These are phyloP conservation scores for Acrocalymma vagum DNA, from an alignment of 2,329 filamentous ascomycete genomes.

Conservation along the genomic window DNA sequence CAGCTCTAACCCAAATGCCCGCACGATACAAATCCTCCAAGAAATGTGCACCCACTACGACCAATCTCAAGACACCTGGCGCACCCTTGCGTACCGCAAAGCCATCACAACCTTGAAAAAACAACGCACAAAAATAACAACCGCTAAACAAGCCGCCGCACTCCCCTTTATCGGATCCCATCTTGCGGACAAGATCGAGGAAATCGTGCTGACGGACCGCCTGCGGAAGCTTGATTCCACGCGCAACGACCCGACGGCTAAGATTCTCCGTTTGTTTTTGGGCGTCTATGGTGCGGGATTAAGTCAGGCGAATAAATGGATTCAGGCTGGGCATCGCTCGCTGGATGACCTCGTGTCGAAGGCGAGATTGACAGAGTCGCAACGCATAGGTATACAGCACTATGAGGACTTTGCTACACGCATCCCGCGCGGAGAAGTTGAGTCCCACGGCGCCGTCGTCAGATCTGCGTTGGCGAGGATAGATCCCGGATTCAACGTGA, in stretches of 20 bases:
- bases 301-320: constrained; percentile 76
- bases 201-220: constrained; percentile 79
- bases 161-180: constrained; percentile 76
- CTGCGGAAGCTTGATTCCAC: constrained; percentile 78
- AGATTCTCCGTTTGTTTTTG: constrained; percentile 73
- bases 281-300: constrained; percentile 82
- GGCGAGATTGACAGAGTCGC: constrained; percentile 72
- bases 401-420: constrained; percentile 81
- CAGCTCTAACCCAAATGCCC: constrained; percentile 80
- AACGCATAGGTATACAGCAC: constrained; percentile 79
- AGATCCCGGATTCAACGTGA: constrained; percentile 72
- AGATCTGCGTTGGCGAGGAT: constrained; percentile 64
- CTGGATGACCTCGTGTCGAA: constrained; percentile 73
- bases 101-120: constrained; percentile 77
- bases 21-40: constrained; percentile 79
- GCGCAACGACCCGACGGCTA: constrained; percentile 71
- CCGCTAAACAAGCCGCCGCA: constrained; percentile 71
- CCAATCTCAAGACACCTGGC: constrained; percentile 79
- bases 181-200: constrained; percentile 86
- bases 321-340: constrained; percentile 76
- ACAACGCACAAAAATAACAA: constrained; percentile 70
- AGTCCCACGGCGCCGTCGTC: constrained; percentile 72
- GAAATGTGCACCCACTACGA: constrained; percentile 83
- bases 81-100: constrained; percentile 77
- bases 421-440: constrained; percentile 81